Evolutionary conservation across 208 protist genomes (phyloP), one percentile per base, ranked within the genome.

Genomic region (Porcisia hertigi): DNA sequence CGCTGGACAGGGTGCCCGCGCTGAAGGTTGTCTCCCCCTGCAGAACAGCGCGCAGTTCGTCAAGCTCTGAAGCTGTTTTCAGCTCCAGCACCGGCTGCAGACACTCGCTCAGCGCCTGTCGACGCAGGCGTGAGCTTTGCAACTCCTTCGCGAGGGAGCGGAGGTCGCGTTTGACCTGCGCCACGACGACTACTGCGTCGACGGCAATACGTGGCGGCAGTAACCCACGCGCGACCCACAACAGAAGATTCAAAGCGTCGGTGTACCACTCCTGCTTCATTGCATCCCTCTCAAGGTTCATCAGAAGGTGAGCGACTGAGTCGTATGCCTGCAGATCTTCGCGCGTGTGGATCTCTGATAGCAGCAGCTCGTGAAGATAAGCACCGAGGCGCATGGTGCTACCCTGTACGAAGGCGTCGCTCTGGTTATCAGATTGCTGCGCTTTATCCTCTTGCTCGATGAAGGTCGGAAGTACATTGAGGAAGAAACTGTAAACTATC

Each of bases 401-500:
- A 18, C 45, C 34, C 34, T 52, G 41, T 6, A 1, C 71, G 14
- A 39, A 11, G 14, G 54, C 20, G 14, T 1, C 58, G 23, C 23
- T 45, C 25, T 39, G 12, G 18, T 54, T 30, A 7, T 23, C 8
- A 0, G 57, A 0, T 58, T 65, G 57, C 30, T 67, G 65, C 39
- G 34, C 36, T 25, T 65, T n/a, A 30, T 83, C 78, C 41, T 81
- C 62, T 25, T 80, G 39, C 45, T 91, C 85, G 36, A 92, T 58
- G 41, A 78, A 88, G 30, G 83, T 77, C n/a, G 88, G 77, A 25
- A 94, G 83, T 39, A 91, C 79, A 39, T 87, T 79, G 49, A 75
- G 41, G 62, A 94, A 96, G 82, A 96, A 96, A 73, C 90, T 84
- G 75, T 88, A 91, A 5, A 89, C 76, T 16, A 96, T 45, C 9